phyloP scores from a whole-genome alignment of 176 grass and related monocot species.

The Hordeum marinum region DNA sequence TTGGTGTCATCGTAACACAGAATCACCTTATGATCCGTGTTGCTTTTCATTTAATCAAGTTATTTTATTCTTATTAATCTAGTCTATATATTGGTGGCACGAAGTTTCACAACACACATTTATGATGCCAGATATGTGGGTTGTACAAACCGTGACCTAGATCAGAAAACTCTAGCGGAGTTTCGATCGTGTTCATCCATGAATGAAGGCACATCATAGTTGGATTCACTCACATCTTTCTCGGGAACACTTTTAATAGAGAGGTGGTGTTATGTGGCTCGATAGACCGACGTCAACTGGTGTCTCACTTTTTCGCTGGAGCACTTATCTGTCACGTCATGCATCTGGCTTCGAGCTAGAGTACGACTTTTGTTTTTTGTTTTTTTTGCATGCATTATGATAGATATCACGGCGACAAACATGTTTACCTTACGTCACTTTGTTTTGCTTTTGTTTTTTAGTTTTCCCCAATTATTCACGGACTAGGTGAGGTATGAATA shows the following conservation, averaged over 20 bases:
- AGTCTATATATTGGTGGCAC: background rate
- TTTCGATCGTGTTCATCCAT: background rate
- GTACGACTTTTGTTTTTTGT: background rate
- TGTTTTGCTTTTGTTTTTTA: background rate
- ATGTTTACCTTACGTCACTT: too few relatives aligned
- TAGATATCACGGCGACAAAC: background rate
- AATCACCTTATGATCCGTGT: background rate
- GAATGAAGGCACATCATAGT: background rate
- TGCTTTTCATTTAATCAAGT: background rate
- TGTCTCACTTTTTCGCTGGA: background rate
- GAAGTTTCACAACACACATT: rapidly evolving
- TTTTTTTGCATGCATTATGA: background rate
- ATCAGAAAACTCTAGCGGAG: background rate
- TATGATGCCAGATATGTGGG: rapidly evolving
- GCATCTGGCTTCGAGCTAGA: background rate
- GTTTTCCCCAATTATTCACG: background rate
- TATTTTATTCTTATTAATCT: background rate
- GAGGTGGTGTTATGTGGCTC: background rate
- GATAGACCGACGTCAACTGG: background rate
- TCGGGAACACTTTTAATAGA: too few relatives aligned
- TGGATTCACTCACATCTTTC: background rate
- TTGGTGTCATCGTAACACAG: too few relatives aligned
- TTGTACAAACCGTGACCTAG: background rate
- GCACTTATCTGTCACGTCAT: background rate
- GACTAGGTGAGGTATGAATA: background rate